phyloP scores from a whole-genome alignment of 1,139 yeast species.

The Geotrichum bryndzae region DNA sequence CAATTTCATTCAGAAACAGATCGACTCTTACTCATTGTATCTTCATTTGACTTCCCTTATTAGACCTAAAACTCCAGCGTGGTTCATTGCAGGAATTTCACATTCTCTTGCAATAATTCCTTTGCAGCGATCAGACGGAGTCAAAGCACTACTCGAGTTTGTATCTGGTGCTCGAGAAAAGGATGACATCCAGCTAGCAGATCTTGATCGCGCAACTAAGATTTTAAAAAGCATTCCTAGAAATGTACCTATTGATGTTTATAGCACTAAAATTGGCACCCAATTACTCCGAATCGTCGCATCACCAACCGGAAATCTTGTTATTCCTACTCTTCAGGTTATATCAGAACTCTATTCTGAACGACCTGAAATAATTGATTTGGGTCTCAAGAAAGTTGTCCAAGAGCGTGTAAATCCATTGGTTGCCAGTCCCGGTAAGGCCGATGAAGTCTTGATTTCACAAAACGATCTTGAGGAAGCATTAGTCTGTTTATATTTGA shows the following conservation, averaged over 20 bases:
- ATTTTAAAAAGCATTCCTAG: slow-evolving; percentile 60
- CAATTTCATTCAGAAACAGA: slow-evolving; percentile 20
- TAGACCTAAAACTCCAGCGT: slow-evolving; percentile 28
- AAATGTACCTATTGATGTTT: slow-evolving; percentile 42
- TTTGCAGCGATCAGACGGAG: slow-evolving; percentile 58
- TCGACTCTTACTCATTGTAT: slow-evolving; percentile 35
- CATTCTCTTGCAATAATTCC: slow-evolving; percentile 51
- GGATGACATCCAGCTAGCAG: slow-evolving; percentile 56
- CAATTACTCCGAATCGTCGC: slow-evolving; percentile 57
- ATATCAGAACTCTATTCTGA: slow-evolving; percentile 49
- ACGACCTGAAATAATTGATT: slow-evolving; percentile 49
- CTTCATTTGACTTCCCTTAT: slow-evolving; percentile 29
- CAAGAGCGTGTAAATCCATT: slow-evolving; percentile 18
- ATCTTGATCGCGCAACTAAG: slow-evolving; percentile 58
- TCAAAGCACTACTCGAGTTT: slow-evolving; percentile 66
- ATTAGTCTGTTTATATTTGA: slow-evolving; percentile 58
- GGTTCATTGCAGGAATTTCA: slow-evolving; percentile 35
- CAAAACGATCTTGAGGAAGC: slow-evolving; percentile 54
- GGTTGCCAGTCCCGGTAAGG: neutral
- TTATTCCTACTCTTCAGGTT: slow-evolving; percentile 55
- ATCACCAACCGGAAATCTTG: slow-evolving; percentile 29
- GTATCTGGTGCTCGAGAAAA: slow-evolving; percentile 69
- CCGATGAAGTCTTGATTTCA: slow-evolving; percentile 30
- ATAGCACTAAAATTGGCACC: slow-evolving; percentile 50
- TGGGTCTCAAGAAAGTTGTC: slow-evolving; percentile 45